Conservation (phyloP, 2,329 filamentous ascomycete species). For the Aspergillus fischeri region DNA sequence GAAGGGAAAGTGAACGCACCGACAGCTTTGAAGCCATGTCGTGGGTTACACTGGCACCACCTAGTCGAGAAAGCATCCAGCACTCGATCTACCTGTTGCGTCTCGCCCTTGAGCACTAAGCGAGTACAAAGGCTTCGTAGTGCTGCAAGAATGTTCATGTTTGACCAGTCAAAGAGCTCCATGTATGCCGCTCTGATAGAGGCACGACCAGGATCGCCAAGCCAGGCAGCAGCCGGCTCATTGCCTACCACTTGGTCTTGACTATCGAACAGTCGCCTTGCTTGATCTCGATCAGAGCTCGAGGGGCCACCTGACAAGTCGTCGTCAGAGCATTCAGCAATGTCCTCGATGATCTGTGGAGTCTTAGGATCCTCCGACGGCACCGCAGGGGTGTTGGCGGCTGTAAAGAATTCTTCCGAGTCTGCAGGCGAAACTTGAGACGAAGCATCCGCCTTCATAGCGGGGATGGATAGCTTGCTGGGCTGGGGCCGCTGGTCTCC, state of each 20-base stretch:
- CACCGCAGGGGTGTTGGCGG: slow-evolving; percentile 39
- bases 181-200: slow-evolving; percentile 74
- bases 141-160: slow-evolving; percentile 72
- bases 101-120: slow-evolving; percentile 81
- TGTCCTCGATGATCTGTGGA: slow-evolving; percentile 14
- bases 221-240: slow-evolving; percentile 77
- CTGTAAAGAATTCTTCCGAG: slow-evolving; percentile 42
- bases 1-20: slow-evolving; percentile 51
- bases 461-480: slow-evolving; percentile 21
- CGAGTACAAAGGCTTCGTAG: slow-evolving; percentile 77
- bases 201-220: slow-evolving; percentile 61
- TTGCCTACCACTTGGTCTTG: slow-evolving; percentile 72
- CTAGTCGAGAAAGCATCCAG: slow-evolving; percentile 81
- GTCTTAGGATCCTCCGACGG: slow-evolving; percentile 25
- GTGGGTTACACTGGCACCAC: slow-evolving; percentile 91
- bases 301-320: slow-evolving; percentile 34
- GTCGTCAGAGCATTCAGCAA: slow-evolving; percentile 14
- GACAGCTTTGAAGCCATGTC: slow-evolving; percentile 84
- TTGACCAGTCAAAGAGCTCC: slow-evolving; percentile 82
- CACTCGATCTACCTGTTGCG: slow-evolving; percentile 94
- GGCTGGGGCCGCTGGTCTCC: slow-evolving; percentile 20
- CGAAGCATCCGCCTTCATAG: slow-evolving; percentile 25
- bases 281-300: slow-evolving; percentile 70
- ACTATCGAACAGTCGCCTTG: slow-evolving; percentile 78
- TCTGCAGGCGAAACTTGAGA: slow-evolving; percentile 35